Evolutionary conservation across 176 grass and related monocot genomes (phyloP), one percentile per base, ranked within the genome.

Genomic region (Poa annua): DNA sequence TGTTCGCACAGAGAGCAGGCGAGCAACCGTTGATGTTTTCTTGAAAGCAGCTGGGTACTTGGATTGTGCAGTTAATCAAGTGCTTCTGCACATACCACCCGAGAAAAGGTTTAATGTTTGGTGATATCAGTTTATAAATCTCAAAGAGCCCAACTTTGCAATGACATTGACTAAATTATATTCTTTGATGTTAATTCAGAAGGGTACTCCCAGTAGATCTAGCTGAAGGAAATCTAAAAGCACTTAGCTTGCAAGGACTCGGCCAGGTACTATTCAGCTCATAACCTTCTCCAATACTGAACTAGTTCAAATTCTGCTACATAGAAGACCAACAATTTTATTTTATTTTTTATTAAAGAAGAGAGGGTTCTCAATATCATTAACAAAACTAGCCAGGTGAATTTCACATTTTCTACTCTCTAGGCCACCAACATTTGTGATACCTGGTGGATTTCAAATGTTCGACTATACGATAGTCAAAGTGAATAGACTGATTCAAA

Each of bases 141-240:
- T 86, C 47, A 39, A 19, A 35, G 78, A 41, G 8, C 6, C 15
- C 4, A 71, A 62, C 19, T 24, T 11, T 8, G 16, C 4, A 44
- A 75, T 39, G 25, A 75, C 24, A 74, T 25, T 4, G 24, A 67
- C 78, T 86, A 17, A 81, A 74, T 45, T 45, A 1, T 34, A 53
- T 10, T 35, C 16, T 62, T 69, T 75, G 4, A 45, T 87, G 32
- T 79, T 77, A 55, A 65, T 87, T 73, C 82, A 96, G 93, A 84
- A 96, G 88, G 86, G 81, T 87, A 45, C 87, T 96, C 74, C 93
- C 93, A 39, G 49, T 92, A 79, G 93, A 96, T 84, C 90, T 96
- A 60, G 86, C 78, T 78, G 90, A 96, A 74, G 84, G 72, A 69
- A 90, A 92, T 88, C 90, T 96, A 75, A 87, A 85, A 86, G 93